A percentile compares a stretch with the other conserved stretches of the same genome.
Conservation (phyloP, 306 rosid species). For the Sicyos baderoa region DNA sequence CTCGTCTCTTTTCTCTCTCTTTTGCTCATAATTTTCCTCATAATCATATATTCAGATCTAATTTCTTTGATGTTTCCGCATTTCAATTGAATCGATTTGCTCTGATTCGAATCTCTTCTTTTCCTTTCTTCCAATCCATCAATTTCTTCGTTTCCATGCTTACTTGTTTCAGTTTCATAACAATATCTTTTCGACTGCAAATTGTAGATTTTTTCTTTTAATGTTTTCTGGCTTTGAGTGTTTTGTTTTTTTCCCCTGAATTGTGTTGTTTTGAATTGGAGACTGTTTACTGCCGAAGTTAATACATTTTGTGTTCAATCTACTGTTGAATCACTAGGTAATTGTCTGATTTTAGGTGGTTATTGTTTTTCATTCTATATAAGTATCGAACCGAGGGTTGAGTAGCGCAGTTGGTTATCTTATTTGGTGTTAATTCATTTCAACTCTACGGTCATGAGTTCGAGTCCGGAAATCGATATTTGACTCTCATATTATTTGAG, state of each 20-base stretch:
- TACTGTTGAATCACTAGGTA: not conserved
- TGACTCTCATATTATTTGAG: too few species aligned
- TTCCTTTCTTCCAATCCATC: not conserved
- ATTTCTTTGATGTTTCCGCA: not conserved
- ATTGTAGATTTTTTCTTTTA: not conserved
- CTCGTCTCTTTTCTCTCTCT: not conserved
- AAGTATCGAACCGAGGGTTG: too few species aligned
- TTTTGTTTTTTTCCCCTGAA: not conserved
- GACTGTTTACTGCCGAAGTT: not conserved
- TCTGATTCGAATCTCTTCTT: slow-evolving; percentile 10
- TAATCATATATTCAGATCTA: slow-evolving; percentile 8
- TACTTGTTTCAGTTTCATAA: slow-evolving; percentile 6
- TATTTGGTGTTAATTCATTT: too few species aligned
- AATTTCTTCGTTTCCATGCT: not conserved
- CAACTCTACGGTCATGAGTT: too few species aligned
- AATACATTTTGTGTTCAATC: not conserved
- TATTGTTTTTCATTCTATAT: slow-evolving; percentile 1
- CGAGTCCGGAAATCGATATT: too few species aligned
- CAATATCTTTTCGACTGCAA: not conserved
- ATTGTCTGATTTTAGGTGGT: not conserved
- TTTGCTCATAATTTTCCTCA: slow-evolving; percentile 1
- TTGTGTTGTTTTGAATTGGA: not conserved
- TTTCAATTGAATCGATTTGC: slow-evolving; percentile 9
- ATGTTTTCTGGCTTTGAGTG: not conserved
- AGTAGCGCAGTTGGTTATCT: too few species aligned